A percentile compares a stretch with the other conserved stretches of the same genome.
Evolutionary conservation across 2,329 filamentous ascomycete species (phyloP).

Genomic region (Venturia pyrina): DNA sequence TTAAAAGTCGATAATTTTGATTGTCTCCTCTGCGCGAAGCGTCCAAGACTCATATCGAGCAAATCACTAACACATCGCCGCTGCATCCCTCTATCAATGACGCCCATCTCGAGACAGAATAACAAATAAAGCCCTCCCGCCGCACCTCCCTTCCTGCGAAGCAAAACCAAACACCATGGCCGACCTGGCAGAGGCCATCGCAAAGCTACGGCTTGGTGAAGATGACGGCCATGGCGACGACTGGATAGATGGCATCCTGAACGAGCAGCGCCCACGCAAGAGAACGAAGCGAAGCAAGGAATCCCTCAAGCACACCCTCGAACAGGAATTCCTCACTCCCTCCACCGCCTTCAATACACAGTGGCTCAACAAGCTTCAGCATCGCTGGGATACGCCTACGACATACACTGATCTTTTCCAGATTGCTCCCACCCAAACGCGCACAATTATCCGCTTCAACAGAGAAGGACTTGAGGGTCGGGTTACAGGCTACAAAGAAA

Average conservation of each 20-base stretch:
- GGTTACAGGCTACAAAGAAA: slow-evolving; percentile 88
- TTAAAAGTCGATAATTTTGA: neutral
- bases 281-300: slow-evolving; percentile 44
- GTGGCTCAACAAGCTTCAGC: slow-evolving; percentile 85
- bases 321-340: slow-evolving; percentile 68
- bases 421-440: slow-evolving; percentile 80
- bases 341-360: slow-evolving; percentile 67
- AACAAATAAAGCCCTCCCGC: neutral
- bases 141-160: neutral
- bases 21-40: neutral
- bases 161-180: neutral
- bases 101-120: neutral
- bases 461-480: slow-evolving; percentile 85
- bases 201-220: neutral
- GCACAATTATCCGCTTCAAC: slow-evolving; percentile 88
- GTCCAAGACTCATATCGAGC: neutral
- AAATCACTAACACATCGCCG: neutral
- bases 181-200: neutral
- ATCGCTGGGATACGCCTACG: slow-evolving; percentile 73
- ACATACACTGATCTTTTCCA: slow-evolving; percentile 79
- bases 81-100: neutral
- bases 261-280: slow-evolving; percentile 42
- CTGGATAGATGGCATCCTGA: slow-evolving; percentile 49
- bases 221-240: neutral
- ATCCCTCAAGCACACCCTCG: slow-evolving; percentile 60